Evolutionary conservation across 441 rosid species (phyloP).

Genomic region (Bocquillonia castaneifolia): DNA sequence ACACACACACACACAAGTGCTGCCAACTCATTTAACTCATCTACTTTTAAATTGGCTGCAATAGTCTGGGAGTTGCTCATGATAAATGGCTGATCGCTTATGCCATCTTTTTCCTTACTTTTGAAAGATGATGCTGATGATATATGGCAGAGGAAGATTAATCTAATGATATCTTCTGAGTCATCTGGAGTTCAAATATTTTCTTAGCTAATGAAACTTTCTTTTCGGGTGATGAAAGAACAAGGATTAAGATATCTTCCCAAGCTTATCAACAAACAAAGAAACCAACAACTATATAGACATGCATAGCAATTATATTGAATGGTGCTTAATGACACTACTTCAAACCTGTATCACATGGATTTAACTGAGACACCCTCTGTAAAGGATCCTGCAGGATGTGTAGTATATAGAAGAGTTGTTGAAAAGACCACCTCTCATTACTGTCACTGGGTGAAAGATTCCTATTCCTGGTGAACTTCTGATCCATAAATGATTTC

Average conservation of each 20-base stretch:
- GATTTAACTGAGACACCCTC: too few relatives aligned
- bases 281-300: not conserved
- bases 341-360: too few relatives aligned
- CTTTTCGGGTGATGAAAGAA: not conserved
- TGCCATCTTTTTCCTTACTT: not conserved
- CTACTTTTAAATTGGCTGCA: not conserved
- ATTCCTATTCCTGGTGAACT: too few relatives aligned
- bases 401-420: too few relatives aligned
- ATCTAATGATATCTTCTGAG: not conserved
- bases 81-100: not conserved
- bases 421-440: too few relatives aligned
- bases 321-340: not conserved
- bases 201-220: not conserved
- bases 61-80: not conserved
- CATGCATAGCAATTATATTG: not conserved
- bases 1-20: not conserved
- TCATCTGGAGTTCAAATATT: not conserved
- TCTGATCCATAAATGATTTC: too few relatives aligned
- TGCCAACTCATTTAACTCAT: not conserved
- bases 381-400: too few relatives aligned
- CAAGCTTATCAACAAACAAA: not conserved
- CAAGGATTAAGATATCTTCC: not conserved
- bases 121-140: not conserved
- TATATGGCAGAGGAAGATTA: not conserved
- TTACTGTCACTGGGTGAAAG: too few relatives aligned